phyloP scores from a whole-genome alignment of 1,284 basidiomycete species.

The Fomitopsis betulina region DNA sequence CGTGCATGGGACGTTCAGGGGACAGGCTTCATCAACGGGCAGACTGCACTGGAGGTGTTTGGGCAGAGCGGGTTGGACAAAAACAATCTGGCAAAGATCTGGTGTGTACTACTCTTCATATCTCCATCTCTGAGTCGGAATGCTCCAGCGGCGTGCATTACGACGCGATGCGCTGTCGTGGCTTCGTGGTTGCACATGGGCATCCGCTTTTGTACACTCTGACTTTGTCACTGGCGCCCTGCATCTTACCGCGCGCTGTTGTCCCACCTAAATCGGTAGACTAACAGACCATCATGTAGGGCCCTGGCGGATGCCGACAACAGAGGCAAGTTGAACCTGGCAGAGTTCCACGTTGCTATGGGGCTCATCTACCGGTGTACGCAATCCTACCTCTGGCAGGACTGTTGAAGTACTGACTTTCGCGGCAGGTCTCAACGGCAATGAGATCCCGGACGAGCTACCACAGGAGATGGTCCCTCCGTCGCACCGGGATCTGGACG shows the following conservation, averaged over 20 bases:
- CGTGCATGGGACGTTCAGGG: conserved; percentile 88
- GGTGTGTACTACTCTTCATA: conserved; percentile 43
- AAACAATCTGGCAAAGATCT: conserved; percentile 92
- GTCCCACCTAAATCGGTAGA: neutral
- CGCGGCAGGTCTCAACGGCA: conserved; percentile 80
- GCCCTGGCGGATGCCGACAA: conserved; percentile 87
- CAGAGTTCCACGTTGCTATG: conserved; percentile 99
- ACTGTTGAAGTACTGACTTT: conserved; percentile 6
- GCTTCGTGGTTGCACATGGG: no score
- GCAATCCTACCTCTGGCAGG: conserved; percentile 27
- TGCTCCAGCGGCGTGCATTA: no score
- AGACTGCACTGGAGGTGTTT: conserved; percentile 90
- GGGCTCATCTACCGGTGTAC: conserved; percentile 92
- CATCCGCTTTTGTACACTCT: neutral
- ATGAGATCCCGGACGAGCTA: conserved; percentile 82
- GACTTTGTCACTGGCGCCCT: neutral
- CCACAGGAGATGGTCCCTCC: conserved; percentile 92
- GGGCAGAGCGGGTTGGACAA: conserved; percentile 88
- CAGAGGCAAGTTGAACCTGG: conserved; percentile 89
- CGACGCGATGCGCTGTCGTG: no score
- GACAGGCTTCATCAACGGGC: conserved; percentile 86
- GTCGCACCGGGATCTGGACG: conserved; percentile 87
- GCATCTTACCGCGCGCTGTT: neutral
- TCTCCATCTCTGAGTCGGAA: neutral
- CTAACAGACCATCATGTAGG: conserved; percentile 41